phyloP scores from a whole-genome alignment of 23 red algal genomes.

The Gracilaria vermiculophylla region DNA sequence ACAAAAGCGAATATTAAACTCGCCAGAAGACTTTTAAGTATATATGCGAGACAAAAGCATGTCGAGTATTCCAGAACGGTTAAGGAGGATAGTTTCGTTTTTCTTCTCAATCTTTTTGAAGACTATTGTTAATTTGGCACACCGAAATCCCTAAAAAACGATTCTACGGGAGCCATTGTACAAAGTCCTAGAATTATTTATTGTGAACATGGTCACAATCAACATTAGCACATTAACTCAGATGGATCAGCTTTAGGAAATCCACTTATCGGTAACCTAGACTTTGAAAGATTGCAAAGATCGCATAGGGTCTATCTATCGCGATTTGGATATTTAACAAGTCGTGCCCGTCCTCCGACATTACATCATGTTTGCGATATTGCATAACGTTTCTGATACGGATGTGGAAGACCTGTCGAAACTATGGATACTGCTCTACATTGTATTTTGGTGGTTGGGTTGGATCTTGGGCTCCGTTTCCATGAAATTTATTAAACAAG shows the following conservation, averaged over 20 bases:
- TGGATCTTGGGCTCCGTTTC: conserved; percentile 25
- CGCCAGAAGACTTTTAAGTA: no score
- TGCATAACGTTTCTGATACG: neutral
- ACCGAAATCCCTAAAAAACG: neutral
- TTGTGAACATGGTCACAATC: no score
- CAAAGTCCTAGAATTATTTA: no score
- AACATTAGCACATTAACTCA: no score
- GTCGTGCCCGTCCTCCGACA: neutral
- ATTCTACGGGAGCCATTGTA: no score
- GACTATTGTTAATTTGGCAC: conserved; percentile 25
- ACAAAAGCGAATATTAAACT: no score
- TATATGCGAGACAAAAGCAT: no score
- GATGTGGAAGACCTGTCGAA: conserved; percentile 11
- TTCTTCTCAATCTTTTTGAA: conserved; percentile 19
- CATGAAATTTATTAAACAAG: conserved; percentile 23
- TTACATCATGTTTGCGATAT: neutral
- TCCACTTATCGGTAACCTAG: no score
- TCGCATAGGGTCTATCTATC: neutral
- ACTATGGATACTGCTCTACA: no score
- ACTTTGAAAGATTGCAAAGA: neutral
- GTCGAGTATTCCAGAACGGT: no score
- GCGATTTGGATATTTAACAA: neutral
- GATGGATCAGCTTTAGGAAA: no score
- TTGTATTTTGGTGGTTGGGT: conserved; percentile 34
- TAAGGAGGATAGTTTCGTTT: neutral